Percentiles rank a stretch among this genome's conserved stretches.
Conservation (phyloP, 1,284 basidiomycete species). For the Ustilago shanxiensis region DNA sequence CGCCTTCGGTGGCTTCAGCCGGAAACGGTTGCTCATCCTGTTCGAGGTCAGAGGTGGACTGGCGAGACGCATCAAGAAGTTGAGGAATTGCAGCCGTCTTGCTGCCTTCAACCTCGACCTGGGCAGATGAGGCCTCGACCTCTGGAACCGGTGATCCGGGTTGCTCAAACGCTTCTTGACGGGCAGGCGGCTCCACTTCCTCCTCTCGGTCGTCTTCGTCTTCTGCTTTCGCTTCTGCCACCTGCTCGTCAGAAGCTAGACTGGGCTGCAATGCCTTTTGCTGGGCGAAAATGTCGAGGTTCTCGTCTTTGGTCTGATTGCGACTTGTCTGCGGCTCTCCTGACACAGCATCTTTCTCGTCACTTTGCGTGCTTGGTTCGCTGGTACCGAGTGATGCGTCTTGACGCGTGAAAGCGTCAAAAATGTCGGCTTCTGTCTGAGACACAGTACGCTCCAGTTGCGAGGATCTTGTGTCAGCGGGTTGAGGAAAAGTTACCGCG, state of each 20-base stretch:
- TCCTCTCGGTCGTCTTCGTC: background rate
- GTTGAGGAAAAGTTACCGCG: background rate
- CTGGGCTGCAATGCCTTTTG: background rate
- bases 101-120: background rate
- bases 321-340: background rate
- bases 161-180: background rate
- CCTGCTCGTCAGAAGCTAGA: background rate
- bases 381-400: slow-evolving; percentile 10
- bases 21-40: background rate
- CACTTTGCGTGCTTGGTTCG: slow-evolving; percentile 7
- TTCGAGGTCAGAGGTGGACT: too few species aligned
- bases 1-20: background rate
- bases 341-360: background rate
- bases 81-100: background rate
- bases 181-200: background rate
- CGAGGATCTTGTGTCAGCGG: background rate
- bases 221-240: background rate
- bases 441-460: background rate
- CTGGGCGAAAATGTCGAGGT: background rate
- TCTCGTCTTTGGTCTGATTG: background rate
- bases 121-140: background rate
- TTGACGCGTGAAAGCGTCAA: slow-evolving; percentile 37
- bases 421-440: slow-evolving; percentile 28
- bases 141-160: background rate
- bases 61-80: too few species aligned